Conservation (phyloP, 768 basidiomycete species). For the Psilocybe azurescens region DNA sequence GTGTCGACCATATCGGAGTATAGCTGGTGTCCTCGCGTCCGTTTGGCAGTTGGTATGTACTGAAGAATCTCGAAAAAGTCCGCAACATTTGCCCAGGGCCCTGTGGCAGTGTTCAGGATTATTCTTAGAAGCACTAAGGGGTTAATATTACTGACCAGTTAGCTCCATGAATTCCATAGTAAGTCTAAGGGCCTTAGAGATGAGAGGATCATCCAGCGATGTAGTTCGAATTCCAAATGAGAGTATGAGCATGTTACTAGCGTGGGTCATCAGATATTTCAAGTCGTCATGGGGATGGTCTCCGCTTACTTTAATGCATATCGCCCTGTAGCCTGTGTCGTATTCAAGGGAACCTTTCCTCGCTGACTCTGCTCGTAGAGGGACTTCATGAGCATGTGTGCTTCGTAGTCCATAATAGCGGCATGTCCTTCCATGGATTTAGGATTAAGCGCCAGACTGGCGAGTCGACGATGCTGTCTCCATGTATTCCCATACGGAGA, state of each 20-base stretch:
- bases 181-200: constrained; percentile 38
- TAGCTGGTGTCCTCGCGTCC: constrained; percentile 39
- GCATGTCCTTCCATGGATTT: constrained; percentile 41
- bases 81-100: constrained; percentile 47
- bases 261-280: not conserved
- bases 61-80: constrained; percentile 52
- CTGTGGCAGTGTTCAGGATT: constrained; percentile 34
- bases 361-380: constrained; percentile 37
- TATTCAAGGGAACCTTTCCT: constrained; percentile 41
- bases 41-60: constrained; percentile 40
- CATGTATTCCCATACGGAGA: constrained; percentile 36
- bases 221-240: constrained; percentile 46
- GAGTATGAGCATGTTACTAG: constrained; percentile 48
- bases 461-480: constrained; percentile 48
- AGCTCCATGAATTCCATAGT: constrained; percentile 47
- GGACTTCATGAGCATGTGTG: constrained; percentile 39
- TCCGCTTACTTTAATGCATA: constrained; percentile 22
- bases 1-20: constrained; percentile 39
- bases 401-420: constrained; percentile 41
- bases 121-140: not conserved
- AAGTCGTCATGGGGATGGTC: not conserved
- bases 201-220: constrained; percentile 39
- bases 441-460: constrained; percentile 33
- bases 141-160: constrained; percentile 22
- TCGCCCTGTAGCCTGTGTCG: constrained; percentile 42